A percentile compares a stretch with the other conserved stretches of the same genome.
Evolutionary conservation across 441 rosid species (phyloP).

Genomic region (Brassica balearica): DNA sequence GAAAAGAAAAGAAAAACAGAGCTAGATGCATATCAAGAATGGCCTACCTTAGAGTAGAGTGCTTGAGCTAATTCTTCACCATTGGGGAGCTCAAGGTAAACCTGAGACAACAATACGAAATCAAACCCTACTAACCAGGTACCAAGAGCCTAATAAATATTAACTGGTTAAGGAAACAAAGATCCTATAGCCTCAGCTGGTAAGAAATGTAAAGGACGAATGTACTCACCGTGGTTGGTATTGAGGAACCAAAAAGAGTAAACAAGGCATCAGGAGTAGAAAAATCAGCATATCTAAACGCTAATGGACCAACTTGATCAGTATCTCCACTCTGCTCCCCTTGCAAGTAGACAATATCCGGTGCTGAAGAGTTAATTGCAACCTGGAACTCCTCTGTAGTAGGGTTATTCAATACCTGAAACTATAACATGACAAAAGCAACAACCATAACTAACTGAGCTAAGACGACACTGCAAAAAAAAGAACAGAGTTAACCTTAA

Average conservation of each 20-base stretch:
- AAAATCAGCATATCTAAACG: constrained; percentile 70
- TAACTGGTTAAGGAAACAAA: background rate
- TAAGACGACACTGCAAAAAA: constrained; percentile 20
- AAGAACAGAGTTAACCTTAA: constrained; percentile 60
- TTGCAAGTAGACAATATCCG: constrained; percentile 83
- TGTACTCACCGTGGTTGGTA: constrained; percentile 85
- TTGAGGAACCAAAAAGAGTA: constrained; percentile 70
- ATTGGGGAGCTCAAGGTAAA: constrained; percentile 81
- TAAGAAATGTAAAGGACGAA: constrained; percentile 17
- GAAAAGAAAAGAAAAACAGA: background rate
- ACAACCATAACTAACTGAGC: constrained; percentile 26
- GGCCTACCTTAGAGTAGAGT: constrained; percentile 82
- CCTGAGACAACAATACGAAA: constrained; percentile 50
- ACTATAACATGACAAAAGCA: constrained; percentile 55
- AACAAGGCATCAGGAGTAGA: constrained; percentile 72
- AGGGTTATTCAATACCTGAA: constrained; percentile 80
- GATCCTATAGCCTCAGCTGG: background rate
- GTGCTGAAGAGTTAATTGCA: constrained; percentile 64
- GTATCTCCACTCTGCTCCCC: constrained; percentile 66
- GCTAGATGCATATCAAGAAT: constrained; percentile 8
- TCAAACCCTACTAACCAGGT: constrained; percentile 12
- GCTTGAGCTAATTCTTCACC: constrained; percentile 88
- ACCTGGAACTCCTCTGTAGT: constrained; percentile 68
- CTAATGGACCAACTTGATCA: constrained; percentile 78
- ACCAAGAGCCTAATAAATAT: background rate